phyloP scores from a whole-genome alignment of 2,329 filamentous ascomycete species.

The Torrubiellomyces zombiae region DNA sequence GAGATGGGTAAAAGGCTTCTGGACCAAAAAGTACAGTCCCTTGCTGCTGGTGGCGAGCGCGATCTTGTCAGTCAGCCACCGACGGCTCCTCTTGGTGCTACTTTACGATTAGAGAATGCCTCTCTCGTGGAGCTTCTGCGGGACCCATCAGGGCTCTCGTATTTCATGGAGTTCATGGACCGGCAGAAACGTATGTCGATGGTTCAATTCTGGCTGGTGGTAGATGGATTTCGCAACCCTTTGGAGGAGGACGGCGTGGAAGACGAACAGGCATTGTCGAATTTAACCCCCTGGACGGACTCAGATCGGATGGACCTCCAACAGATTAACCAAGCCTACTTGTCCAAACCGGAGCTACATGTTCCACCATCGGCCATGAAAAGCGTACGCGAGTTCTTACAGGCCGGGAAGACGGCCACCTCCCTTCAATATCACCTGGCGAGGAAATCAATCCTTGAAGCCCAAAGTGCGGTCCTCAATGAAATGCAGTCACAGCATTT shows the following conservation, averaged over 20 bases:
- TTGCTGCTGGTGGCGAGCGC: constrained; percentile 51
- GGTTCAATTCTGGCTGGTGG: constrained; percentile 96
- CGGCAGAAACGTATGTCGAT: constrained; percentile 70
- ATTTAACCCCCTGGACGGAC: constrained; percentile 56
- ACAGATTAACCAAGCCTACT: constrained; percentile 81
- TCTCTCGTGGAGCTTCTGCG: constrained; percentile 74
- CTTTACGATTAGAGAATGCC: constrained; percentile 53
- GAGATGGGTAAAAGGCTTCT: constrained; percentile 84
- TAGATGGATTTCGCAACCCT: constrained; percentile 89
- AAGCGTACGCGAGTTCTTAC: constrained; percentile 61
- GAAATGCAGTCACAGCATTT: constrained; percentile 71
- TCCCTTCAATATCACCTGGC: constrained; percentile 71
- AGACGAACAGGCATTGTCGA: constrained; percentile 47
- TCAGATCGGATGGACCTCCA: constrained; percentile 76
- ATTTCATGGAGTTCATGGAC: constrained; percentile 99
- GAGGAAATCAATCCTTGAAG: constrained; percentile 61
- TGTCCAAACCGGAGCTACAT: constrained; percentile 67
- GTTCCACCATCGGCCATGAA: constrained; percentile 53
- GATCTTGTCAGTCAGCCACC: constrained; percentile 12
- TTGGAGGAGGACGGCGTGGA: constrained; percentile 57
- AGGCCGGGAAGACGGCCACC: constrained; percentile 59
- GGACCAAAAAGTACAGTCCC: constrained; percentile 72
- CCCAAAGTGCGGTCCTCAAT: constrained; percentile 70
- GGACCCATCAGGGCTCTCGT: constrained; percentile 79
- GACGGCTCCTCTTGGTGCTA: constrained; percentile 10